Evolutionary conservation across 2,329 filamentous ascomycete species (phyloP).

Genomic region (Falciphora oryzae): DNA sequence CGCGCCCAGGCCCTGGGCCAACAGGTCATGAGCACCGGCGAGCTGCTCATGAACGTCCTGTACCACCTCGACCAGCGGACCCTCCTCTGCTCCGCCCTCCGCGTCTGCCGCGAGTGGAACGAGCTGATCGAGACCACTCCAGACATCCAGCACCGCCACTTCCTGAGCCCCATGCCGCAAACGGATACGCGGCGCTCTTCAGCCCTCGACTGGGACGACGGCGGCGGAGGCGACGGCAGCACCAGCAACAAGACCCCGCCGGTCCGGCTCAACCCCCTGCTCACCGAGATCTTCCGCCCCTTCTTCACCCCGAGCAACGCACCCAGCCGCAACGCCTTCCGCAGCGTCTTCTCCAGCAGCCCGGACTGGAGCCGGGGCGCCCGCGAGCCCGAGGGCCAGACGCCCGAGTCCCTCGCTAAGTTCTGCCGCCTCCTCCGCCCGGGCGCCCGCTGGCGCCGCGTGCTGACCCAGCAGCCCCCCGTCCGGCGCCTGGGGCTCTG

Average conservation of each 20-base stretch:
- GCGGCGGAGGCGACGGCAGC: background rate
- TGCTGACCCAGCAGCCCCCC: conserved; percentile 13
- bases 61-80: conserved; percentile 15
- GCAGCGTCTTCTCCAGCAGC: background rate
- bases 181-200: background rate
- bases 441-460: conserved; percentile 11
- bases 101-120: conserved; percentile 15
- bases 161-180: conserved; percentile 8
- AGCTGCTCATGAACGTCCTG: conserved; percentile 18
- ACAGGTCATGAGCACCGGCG: conserved; percentile 11
- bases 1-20: conserved; percentile 5
- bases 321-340: background rate
- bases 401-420: background rate
- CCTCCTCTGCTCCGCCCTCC: conserved; percentile 15
- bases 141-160: conserved; percentile 10
- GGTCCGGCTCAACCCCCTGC: background rate
- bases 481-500: conserved; percentile 10
- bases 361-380: background rate
- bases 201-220: no score
- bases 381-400: background rate
- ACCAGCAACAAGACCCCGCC: background rate
- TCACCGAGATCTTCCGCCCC: conserved; percentile 1
- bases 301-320: background rate
- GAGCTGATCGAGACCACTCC: conserved; percentile 10
- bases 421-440: background rate